Conservation (phyloP, 2,329 filamentous ascomycete genomes). For the Sporothrix humicola region DNA sequence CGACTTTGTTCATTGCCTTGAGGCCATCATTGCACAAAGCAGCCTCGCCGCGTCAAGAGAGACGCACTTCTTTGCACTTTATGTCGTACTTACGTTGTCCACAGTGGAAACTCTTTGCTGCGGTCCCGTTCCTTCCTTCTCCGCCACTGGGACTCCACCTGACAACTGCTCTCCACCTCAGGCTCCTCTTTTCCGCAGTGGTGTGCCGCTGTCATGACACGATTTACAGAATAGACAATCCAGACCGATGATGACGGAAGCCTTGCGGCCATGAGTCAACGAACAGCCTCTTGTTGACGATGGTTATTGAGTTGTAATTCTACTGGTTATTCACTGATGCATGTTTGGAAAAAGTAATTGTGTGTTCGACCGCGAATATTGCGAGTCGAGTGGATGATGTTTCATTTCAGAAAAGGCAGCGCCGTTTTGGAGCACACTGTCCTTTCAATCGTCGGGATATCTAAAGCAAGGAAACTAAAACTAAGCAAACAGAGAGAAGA, state of each 20-base stretch:
- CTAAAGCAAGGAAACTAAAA: conserved; percentile 30
- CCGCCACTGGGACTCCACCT: conserved; percentile 1
- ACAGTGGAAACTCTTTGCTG: neutral
- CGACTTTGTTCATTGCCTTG: neutral
- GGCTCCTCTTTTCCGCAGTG: conserved; percentile 12
- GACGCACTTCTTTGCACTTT: neutral
- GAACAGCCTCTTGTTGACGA: too few species aligned
- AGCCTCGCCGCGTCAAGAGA: neutral
- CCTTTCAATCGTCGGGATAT: conserved; percentile 23
- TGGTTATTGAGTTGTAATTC: neutral
- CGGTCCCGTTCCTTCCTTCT: neutral
- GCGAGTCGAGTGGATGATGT: neutral
- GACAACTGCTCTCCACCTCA: conserved; percentile 4
- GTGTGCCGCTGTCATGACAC: neutral
- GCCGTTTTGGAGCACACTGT: neutral
- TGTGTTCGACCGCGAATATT: conserved; percentile 23
- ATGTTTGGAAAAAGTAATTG: neutral
- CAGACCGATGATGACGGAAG: conserved; percentile 4
- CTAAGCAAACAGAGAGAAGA: neutral
- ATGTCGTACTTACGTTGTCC: too few species aligned
- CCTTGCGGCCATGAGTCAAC: conserved; percentile 13
- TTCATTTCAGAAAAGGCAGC: conserved; percentile 22
- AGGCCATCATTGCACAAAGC: neutral
- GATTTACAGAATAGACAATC: neutral
- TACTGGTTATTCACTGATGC: neutral